Base-by-base conservation (phyloP, 108 stramenopile genomes). In the Stephanodiscus minutulus region DNA sequence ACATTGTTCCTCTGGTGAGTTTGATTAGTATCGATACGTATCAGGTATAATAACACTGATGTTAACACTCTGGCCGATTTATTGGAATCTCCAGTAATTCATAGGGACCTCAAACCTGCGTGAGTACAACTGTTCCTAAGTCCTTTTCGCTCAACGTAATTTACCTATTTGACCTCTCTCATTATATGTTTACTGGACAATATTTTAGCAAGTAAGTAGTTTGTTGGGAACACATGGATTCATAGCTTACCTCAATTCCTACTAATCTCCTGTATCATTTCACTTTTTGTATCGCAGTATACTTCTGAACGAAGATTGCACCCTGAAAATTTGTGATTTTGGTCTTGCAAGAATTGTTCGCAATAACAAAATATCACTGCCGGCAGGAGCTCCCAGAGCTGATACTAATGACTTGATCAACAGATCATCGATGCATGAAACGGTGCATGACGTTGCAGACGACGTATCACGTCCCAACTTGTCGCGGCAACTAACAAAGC, bases 271-370 rank as follows among this genome's bases (percentile, higher is more conserved):
- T 46, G 27, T 29, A 9, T 35, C 28, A 21, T 72, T 44, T 39
- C 11, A 39, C 5, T 39, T 39, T 4, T 39, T 39, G 11, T 9
- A 52, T 76, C 90, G 92, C 66, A 97, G 96, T 70, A 96, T 98
- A 72, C 80, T 99, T 11, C 76, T 99, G 46, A 98, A 97, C 72
- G 98, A 98, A 81, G 97, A 98, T 82, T 99, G 99, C 71, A 90
- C 96, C 7, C 68, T 99, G 0, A 98, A 99, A 86, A 95, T 99
- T 56, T 98, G 98, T 72, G 99, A 99, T 82, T 99, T 98, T 85
- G 99, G 98, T 11, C 91, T 99, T 13, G 96, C 98, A 3, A 71
- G 99, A 44, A 96, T 96, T 39, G 96, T 97, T 17, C 83, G 87
- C 53, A 67, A 76, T 52, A 49, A 76, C 9, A 77, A 83, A 56